Base-by-base conservation (phyloP, 495 filamentous ascomycete species). In the Penicillium chermesinum region DNA sequence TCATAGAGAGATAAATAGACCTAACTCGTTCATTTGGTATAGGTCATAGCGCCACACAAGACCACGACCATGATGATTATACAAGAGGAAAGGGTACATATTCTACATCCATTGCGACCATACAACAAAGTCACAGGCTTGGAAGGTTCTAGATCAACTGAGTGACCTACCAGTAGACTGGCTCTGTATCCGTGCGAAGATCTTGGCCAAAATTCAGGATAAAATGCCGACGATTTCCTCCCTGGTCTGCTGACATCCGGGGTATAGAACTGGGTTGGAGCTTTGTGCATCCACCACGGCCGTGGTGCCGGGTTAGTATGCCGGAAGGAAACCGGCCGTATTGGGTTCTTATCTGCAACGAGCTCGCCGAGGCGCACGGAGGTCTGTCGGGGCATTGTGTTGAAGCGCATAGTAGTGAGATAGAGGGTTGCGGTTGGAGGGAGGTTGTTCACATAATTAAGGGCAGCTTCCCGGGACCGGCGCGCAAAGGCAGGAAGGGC, bases 401-500 rank as follows among this genome's bases (percentile, higher is more conserved):
- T 72, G 38, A 85, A 70, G 18, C 80, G 82, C 72, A 90, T 83
- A 12, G 84, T 91, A 14, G 78, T 84, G 34, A 94, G 66, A 21
- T 85, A 81, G 1, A 95, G 57, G 19, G 71, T 72, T 1, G 85
- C 82, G 7, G 74, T 73, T 0, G 81, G 73, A 2, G 88, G 83
- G 0, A 88, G 67, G 19, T 73, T 74, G 41, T 74, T 73, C 0
- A 75, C 73, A 59, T 85, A 94, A 18, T 79, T 77, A 21, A 80
- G 51, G n/a, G 89, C 73, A 45, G 76, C 67, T 10, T 85, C 82
- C n/a, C 72, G 72, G 0, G 86, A 89, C 27, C 70, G 66, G 10
- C 88, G 81, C n/a, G 84, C 86, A 59, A 79, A 83, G 3, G 75
- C 64, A 6, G 87, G 87, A 9, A 90, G 68, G 18, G 77, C 76